Conservation (phyloP, 805 yeast genomes). For the Hemisphaericaspora nanyangensis region DNA sequence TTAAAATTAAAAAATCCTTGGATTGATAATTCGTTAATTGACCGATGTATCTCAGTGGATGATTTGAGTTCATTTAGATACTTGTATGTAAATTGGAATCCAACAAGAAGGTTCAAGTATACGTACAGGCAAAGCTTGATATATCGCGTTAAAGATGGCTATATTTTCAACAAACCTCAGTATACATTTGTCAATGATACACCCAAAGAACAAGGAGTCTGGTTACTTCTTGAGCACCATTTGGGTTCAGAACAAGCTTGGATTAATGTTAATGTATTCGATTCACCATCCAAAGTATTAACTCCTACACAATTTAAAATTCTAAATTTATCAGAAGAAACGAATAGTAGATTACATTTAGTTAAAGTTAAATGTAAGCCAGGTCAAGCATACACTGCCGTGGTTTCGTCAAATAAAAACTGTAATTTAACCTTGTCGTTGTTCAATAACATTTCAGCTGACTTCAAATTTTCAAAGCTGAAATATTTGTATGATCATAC, state of each 20-base stretch:
- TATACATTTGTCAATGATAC: slow-evolving; percentile 34
- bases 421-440: slow-evolving; percentile 25
- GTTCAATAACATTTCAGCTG: slow-evolving; percentile 24
- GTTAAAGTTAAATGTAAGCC: slow-evolving; percentile 27
- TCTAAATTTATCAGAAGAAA: slow-evolving; percentile 20
- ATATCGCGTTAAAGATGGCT: slow-evolving; percentile 3
- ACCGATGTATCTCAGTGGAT: slow-evolving; percentile 16
- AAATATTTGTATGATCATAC: slow-evolving; percentile 15
- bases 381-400: slow-evolving; percentile 21
- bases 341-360: slow-evolving; percentile 36
- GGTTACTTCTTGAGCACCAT: slow-evolving; percentile 52
- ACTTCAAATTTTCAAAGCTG: slow-evolving; percentile 27
- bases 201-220: slow-evolving; percentile 25
- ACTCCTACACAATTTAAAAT: slow-evolving; percentile 19
- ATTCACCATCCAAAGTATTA: slow-evolving; percentile 26
- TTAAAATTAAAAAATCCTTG: slow-evolving; percentile 34
- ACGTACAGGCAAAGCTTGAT: slow-evolving; percentile 24
- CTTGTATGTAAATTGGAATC: slow-evolving; percentile 69
- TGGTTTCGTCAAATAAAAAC: slow-evolving; percentile 16
- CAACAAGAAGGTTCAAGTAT: slow-evolving; percentile 16
- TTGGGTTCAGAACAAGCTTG: slow-evolving; percentile 15
- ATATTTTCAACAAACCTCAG: slow-evolving; percentile 39
- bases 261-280: slow-evolving; percentile 13
- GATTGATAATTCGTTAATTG: slow-evolving; percentile 15
- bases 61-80: slow-evolving; percentile 37